Evolutionary conservation across 352 stramenopile genomes (phyloP), one percentile per base, ranked within the genome.

Genomic region (Phytophthora parvispora): DNA sequence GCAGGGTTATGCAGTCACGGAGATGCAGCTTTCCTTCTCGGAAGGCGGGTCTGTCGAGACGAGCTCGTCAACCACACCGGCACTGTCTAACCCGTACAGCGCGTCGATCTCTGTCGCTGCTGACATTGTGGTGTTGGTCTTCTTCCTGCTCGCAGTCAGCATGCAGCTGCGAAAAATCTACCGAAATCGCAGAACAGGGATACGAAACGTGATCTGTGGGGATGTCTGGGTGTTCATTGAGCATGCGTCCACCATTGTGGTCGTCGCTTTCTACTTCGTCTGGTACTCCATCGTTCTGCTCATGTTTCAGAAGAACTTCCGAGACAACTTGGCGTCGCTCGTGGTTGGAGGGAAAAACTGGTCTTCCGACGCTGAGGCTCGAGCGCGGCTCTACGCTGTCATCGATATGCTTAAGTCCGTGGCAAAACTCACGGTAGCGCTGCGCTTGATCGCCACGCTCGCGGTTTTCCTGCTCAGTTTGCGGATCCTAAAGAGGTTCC

Each of bases 251-350:
- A 70, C 43, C 8, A 32, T 45, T 5, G 47, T 66, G 16, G 55
- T 68, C 9, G 58, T 68, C 15, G 42, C n/a, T 1, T 90, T 88
- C 59, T 88, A 88, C 72, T 43, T 60, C 10, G 59, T 79, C 36
- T 88, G 78, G 79, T 54, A 72, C 53, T 73, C 64, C 7, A 77
- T 90, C 50, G 63, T 88, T 6, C 24, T 27, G 12, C 60, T 80
- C 51, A 86, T 87, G 77, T 74, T 72, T n/a, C 25, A 67, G 22
- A 68, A 63, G 25, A n/a, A 79, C 58, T 34, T 59, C 56, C 31
- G 72, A 52, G 9, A 65, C 34, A 74, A 74, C 20, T 36, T 74
- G 29, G 52, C 60, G 27, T 38, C 60, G 6, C 53, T 74, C n/a
- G 51, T 70, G 13, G 47, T 70, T 4, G 38, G 28, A 15, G 60